Evolutionary conservation across 23 red algal genomes (phyloP), one percentile per base, ranked within the genome.

Genomic region (Chondrus crispus): DNA sequence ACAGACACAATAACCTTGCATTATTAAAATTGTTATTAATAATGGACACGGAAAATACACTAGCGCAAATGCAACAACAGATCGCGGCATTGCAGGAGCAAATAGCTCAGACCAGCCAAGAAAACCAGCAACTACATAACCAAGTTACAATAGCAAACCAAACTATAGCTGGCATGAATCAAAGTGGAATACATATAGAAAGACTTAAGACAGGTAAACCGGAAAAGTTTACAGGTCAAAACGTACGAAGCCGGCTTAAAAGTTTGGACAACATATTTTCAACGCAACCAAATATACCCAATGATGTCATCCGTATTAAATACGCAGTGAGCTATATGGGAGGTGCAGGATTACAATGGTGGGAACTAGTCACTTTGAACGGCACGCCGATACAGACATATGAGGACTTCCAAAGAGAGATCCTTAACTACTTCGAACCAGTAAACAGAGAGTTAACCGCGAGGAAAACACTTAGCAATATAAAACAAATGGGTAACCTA

Each of bases 331-430:
- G 0, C 5, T 84, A 84, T 60, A 84, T 84, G 51, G 64, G 2
- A 40, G 51, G 80, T 62, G 80, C 36, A 43, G 80, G 47, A 60
- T 4, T 84, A 19, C 80, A 84, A 62, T 84, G 51, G 47, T 84
- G 80, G 51, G 80, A 84, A 54, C 48, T 84, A 62, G 3, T 62
- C 14, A 52, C 55, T 38, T 3, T 84, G 29, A 0, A 80, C 2
- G 38, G n/a, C 18, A 47, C 46, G 30, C 45, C n/a, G 45, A 32
- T 80, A 48, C 2, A 80, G 16, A 80, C 41, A 29, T 80, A 22
- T 80, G 18, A 40, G 51, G 74, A 52, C n/a, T 80, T 48, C 29
- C 14, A 80, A 16, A 48, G 12, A 1, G 51, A 80, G 48, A 48
- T 46, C 12, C 22, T 80, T 45, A 50, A 80, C 42, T 47, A 80